Base-by-base conservation (phyloP, 441 rosid genomes). In the Aquilaria agallochum region DNA sequence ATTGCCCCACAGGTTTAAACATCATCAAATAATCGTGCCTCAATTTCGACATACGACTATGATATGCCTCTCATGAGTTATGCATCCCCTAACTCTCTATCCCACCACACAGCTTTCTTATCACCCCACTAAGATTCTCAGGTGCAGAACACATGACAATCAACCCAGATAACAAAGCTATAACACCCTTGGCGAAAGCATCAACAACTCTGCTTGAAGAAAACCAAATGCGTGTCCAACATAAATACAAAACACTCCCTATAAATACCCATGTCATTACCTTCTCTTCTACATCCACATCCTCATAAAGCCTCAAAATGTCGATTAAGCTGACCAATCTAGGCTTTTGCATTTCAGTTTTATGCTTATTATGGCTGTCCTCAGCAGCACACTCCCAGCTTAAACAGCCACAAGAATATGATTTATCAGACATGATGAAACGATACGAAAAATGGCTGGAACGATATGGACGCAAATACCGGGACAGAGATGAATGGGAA, bases 371-470 rank as follows among this genome's bases (percentile, higher is more conserved):
- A 33, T 65, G 78, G 65, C 64, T 64, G 34, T 66, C 76, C 52
- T 59, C 75, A 36, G 55, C 47, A 36, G 75, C 74, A 53, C 50
- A 67, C 47, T 36, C 76, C 1, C 60, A 36, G 33, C 53, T 36
- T 59, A 31, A 58, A 9, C 33, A 8, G 49, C 59, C 66, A 36
- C 56, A 63, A 20, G 44, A 20, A 33, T 71, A 76, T 61, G 73
- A 75, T 36, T 75, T 55, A 13, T 5, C 2, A 30, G 58, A 63
- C 50, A 56, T 82, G 76, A 48, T 60, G 69, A 58, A 55, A 57
- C 76, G 95, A 74, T 91, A 80, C 14, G 69, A 84, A 53, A 70
- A 59, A n/a, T 95, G 97, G 97, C 59, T 83, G 62, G 54, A 30
- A 42, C 64, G 40, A 44, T 68, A 84, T 30, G 63, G 81, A 9